These are phyloP conservation scores for Ophiocordyceps sinensis DNA, from an alignment of 2,329 filamentous ascomycete species.

Conservation along the genomic window DNA sequence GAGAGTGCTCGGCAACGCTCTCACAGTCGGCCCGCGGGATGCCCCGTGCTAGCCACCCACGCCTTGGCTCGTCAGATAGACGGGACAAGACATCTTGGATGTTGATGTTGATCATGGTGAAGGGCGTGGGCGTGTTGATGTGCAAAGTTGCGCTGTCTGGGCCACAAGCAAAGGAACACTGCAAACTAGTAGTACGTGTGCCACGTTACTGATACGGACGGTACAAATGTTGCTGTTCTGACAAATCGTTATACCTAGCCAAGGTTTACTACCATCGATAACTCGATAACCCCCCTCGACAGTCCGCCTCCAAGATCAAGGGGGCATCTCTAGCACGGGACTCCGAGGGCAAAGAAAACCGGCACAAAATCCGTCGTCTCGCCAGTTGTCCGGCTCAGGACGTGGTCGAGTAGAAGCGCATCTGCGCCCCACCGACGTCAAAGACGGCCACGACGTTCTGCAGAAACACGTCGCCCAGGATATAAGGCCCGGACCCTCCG, in stretches of 20 bases:
- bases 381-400: not conserved
- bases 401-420: constrained; percentile 24
- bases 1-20: not conserved
- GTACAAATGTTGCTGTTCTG: no score
- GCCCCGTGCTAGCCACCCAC: not conserved
- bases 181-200: no score
- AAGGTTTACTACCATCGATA: no score
- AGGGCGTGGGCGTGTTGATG: not conserved
- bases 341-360: not conserved
- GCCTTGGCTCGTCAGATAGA: not conserved
- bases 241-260: no score
- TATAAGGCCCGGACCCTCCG: constrained; percentile 29
- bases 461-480: constrained; percentile 35
- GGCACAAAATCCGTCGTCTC: not conserved
- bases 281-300: no score
- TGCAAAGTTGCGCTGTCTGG: not conserved
- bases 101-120: not conserved
- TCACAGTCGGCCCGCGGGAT: not conserved
- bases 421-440: constrained; percentile 29
- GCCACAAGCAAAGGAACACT: not conserved
- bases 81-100: not conserved
- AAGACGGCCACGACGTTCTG: constrained; percentile 35
- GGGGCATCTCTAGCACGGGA: not conserved
- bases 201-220: no score
- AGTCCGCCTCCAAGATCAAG: not conserved